Conservation (phyloP, 495 filamentous ascomycete genomes). For the Neurospora sp. region DNA sequence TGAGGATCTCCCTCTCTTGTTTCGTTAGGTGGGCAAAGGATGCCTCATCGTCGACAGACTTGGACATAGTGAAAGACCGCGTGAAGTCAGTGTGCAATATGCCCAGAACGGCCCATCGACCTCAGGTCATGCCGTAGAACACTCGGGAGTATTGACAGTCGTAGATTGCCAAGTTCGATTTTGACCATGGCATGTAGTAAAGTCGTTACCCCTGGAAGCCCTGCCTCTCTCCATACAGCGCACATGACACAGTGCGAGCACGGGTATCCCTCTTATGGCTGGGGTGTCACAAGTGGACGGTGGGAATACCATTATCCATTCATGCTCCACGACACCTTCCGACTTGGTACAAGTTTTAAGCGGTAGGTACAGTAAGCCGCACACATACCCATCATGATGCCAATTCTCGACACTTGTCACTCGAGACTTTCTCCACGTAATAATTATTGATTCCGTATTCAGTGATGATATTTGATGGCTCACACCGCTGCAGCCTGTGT, state of each 20-base stretch:
- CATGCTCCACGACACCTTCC: background rate
- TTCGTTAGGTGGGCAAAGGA: background rate
- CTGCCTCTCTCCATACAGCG: background rate
- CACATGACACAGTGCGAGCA: background rate
- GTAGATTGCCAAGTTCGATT: background rate
- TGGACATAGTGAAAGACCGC: background rate
- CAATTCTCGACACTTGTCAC: background rate
- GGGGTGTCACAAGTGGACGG: background rate
- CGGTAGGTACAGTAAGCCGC: background rate
- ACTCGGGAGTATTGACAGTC: background rate
- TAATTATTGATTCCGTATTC: background rate
- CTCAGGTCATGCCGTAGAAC: background rate
- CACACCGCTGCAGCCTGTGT: too few relatives aligned
- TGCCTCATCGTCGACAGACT: background rate
- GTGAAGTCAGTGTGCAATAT: background rate
- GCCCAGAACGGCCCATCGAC: background rate
- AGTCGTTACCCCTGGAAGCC: background rate
- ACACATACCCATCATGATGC: background rate
- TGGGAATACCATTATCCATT: background rate
- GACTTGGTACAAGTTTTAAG: background rate
- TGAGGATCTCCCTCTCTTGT: background rate
- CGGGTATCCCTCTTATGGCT: background rate
- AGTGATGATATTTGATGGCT: background rate
- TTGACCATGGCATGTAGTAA: background rate
- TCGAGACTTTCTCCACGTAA: background rate